Evolutionary conservation across 2,329 filamentous ascomycete species (phyloP), one percentile per base, ranked within the genome.

Genomic region (Fusarium protoensiforme): DNA sequence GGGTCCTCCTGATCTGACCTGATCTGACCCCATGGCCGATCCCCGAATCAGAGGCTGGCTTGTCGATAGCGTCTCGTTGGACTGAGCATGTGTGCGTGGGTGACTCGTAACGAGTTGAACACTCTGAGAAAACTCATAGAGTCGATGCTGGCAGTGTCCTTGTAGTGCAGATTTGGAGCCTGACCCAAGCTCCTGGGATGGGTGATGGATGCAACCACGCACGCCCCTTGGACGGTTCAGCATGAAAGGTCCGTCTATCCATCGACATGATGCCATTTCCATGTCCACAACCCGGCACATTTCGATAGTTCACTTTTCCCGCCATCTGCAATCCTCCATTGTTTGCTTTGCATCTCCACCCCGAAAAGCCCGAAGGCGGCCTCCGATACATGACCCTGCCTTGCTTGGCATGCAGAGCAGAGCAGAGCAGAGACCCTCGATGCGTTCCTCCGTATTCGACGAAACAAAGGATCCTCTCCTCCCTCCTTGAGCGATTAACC

Each of bases 1-100:
- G 75, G 73, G 73, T 73, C 71, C 67, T 63, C 69, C 56, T 63
- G 64, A 67, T 57, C 67, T 73, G 64, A 72, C 43, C 71, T 62
- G 64, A 72, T 68, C 64, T 61, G 53, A 65, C 60, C 51, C 69
- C 61, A 71, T 69, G 64, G 64, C 38, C 60, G 61, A 68, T 66
- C 62, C 64, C 61, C 61, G 62, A 54, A 61, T 65, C 35, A 60
- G 29, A 29, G 61, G 57, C 60, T 35, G 57, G 64, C 43, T 62
- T 56, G 46, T 68, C 61, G 53, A 63, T 69, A 74, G 65, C 62
- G 38, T 41, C 18, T 36, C 6, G 46, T 8, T 53, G 46, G 46
- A 14, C 33, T 56, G 16, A 7, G 24, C 14, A 24, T 24, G 24
- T 24, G 41, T 29, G 27, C 5, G 22, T 31, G 24, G 48, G 31